Percentiles rank a stretch among this genome's conserved stretches.
Conservation (phyloP, 306 rosid genomes). For the Quercus aquifolioides region DNA sequence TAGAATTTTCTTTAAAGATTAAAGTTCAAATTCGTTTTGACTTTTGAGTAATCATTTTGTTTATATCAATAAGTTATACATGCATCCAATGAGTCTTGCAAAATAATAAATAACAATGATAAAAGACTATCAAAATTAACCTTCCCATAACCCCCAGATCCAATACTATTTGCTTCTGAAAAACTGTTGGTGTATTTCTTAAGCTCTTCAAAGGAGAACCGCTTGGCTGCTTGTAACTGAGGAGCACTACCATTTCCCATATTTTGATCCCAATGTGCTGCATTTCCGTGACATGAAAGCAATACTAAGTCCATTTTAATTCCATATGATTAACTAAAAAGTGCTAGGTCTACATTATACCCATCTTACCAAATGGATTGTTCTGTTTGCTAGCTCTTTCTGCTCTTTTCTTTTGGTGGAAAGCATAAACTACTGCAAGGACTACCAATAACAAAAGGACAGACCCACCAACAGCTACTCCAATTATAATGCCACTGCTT, state of each 20-base stretch:
- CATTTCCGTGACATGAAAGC: constrained; percentile 22
- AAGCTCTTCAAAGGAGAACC: constrained; percentile 68
- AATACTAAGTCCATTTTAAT: not conserved
- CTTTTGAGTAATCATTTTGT: no score
- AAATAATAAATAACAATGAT: not conserved
- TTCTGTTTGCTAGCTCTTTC: constrained; percentile 27
- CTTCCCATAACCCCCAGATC: constrained; percentile 82
- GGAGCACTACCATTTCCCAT: constrained; percentile 30
- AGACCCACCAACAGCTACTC: constrained; percentile 59
- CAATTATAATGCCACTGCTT: constrained; percentile 42
- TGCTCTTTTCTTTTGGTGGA: constrained; percentile 45
- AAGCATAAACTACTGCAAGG: constrained; percentile 48
- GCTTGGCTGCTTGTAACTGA: constrained; percentile 55
- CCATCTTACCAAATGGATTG: constrained; percentile 38
- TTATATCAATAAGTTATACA: no score
- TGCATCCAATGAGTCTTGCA: no score
- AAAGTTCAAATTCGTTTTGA: not conserved
- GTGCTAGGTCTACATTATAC: not conserved
- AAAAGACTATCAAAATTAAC: constrained; percentile 22
- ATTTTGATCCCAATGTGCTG: constrained; percentile 42
- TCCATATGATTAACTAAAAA: not conserved
- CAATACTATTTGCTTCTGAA: constrained; percentile 29
- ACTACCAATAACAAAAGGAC: constrained; percentile 39
- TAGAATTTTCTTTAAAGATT: not conserved
- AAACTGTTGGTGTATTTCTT: constrained; percentile 47